Evolutionary conservation across 768 basidiomycete genomes (phyloP), one percentile per base, ranked within the genome.

Genomic region (Suillus decipiens): DNA sequence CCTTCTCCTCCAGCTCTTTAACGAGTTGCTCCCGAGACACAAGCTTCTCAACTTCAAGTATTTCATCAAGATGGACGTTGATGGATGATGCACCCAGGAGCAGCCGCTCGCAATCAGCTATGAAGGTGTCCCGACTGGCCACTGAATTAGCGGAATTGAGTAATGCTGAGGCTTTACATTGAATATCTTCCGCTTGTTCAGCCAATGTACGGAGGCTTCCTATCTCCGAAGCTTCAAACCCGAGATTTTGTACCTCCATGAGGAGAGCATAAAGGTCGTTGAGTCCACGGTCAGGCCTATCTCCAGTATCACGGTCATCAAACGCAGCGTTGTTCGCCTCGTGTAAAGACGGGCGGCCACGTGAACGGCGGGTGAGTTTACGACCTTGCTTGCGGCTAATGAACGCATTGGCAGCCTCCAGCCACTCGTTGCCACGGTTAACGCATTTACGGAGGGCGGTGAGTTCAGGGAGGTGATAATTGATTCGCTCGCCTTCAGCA

Each of bases 401-500:
- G 76, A 92, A 92, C 0, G 84, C 80, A 66, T 92, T 92, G 37
- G 92, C 91, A 10, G 86, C 81, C 63, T 94, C 93, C n/a, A 95
- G 80, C 95, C 95, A 96, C 69, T 90, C 89, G 66, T 88, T 93
- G 22, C 91, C 95, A 65, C 86, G 82, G 50, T 74, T 84, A 59
- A 98, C 92, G 70, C 92, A 92, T 75, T 87, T 91, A 51, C 89
- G 84, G 42, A 98, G 83, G 54, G 84, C 77, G 34, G 78, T 75
- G 61, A 95, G 80, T 74, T 96, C 93, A 1, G 86, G 81, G 15
- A 96, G 82, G 37, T 82, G 80, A 71, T 86, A 86, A 62, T 84
- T 89, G 74, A 96, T 92, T 61, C 90, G 90, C 67, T 97, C 94
- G 15, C 91, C 96, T 73, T 97, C 96, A 0, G 90, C 85, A 31